These are phyloP conservation scores for Podospora pseudoanserina DNA, from an alignment of 495 filamentous ascomycete species.

Conservation along the genomic window DNA sequence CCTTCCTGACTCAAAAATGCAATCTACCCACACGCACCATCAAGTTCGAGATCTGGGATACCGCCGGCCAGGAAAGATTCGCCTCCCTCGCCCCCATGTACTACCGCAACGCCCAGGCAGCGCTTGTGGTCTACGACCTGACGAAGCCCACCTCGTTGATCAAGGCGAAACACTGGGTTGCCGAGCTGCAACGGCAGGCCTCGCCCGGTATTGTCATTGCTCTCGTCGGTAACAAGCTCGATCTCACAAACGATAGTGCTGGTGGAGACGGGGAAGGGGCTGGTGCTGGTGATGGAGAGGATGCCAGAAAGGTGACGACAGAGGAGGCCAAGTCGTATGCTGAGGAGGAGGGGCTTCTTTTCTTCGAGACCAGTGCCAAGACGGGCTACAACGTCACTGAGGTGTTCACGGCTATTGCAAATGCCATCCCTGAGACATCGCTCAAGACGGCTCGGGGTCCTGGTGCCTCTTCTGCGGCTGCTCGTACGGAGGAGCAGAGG, in stretches of 20 bases:
- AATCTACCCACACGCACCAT: constrained; percentile 92
- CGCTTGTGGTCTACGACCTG: constrained; percentile 98
- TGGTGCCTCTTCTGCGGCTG: constrained; percentile 53
- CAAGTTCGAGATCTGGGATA: constrained; percentile 99
- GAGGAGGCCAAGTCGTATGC: constrained; percentile 90
- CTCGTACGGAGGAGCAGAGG: constrained; percentile 59
- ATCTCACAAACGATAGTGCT: constrained; percentile 63
- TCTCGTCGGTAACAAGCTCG: constrained; percentile 94
- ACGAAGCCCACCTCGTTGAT: constrained; percentile 92
- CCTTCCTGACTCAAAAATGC: constrained; percentile 98
- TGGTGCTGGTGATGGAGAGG: constrained; percentile 61
- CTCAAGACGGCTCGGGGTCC: constrained; percentile 78
- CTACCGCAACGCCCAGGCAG: constrained; percentile 97
- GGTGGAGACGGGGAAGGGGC: constrained; percentile 43
- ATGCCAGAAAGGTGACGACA: constrained; percentile 81
- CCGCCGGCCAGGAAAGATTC: constrained; percentile 96
- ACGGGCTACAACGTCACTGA: constrained; percentile 88
- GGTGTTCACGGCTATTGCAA: constrained; percentile 97
- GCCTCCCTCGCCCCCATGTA: constrained; percentile 98
- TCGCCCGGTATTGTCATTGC: constrained; percentile 96
- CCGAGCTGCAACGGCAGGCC: constrained; percentile 95
- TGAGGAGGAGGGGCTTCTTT: constrained; percentile 87
- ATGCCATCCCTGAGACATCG: constrained; percentile 92
- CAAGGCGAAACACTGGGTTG: constrained; percentile 98
- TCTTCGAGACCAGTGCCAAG: constrained; percentile 98